Conservation (phyloP, 2,329 filamentous ascomycete genomes). For the Emmonsiellopsis sp. region DNA sequence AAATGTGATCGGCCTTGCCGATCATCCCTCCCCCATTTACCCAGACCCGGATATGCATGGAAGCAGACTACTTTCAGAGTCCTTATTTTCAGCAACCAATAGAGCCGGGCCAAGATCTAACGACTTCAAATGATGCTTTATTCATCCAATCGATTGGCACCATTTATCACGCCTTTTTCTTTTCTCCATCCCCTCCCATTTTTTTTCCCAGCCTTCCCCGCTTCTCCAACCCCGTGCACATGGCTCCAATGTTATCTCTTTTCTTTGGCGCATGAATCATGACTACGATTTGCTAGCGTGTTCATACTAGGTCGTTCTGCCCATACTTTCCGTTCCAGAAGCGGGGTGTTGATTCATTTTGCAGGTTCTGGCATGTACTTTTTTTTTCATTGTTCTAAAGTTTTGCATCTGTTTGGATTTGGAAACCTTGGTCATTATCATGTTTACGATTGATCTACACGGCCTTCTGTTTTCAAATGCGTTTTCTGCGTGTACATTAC, state of each 20-base stretch:
- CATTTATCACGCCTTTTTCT: not conserved
- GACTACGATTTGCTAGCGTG: not conserved
- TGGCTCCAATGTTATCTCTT: slow-evolving; percentile 1
- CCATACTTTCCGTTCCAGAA: not conserved
- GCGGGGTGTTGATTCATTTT: not conserved
- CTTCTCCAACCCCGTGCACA: not conserved
- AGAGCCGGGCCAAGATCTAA: slow-evolving; percentile 9
- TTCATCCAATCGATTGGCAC: slow-evolving; percentile 6
- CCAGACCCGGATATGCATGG: slow-evolving; percentile 16
- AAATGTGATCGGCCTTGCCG: slow-evolving; percentile 19
- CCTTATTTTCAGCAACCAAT: slow-evolving; percentile 7
- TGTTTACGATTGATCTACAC: not conserved
- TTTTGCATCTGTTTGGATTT: not conserved
- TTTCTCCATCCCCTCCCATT: too few relatives aligned
- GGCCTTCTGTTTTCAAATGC: not conserved
- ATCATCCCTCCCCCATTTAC: slow-evolving; percentile 20
- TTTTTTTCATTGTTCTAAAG: not conserved
- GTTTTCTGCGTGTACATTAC: slow-evolving; percentile 1
- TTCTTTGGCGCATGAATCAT: not conserved
- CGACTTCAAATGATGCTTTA: slow-evolving; percentile 6
- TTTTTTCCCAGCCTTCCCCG: not conserved
- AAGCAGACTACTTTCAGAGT: slow-evolving; percentile 6
- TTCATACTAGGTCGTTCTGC: not conserved
- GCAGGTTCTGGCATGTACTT: not conserved
- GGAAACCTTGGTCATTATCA: not conserved